A percentile compares a stretch with the other conserved stretches of the same genome.
These are phyloP conservation scores for Nannizzia gypsea DNA, from an alignment of 2,329 filamentous ascomycete genomes.

Conservation along the genomic window DNA sequence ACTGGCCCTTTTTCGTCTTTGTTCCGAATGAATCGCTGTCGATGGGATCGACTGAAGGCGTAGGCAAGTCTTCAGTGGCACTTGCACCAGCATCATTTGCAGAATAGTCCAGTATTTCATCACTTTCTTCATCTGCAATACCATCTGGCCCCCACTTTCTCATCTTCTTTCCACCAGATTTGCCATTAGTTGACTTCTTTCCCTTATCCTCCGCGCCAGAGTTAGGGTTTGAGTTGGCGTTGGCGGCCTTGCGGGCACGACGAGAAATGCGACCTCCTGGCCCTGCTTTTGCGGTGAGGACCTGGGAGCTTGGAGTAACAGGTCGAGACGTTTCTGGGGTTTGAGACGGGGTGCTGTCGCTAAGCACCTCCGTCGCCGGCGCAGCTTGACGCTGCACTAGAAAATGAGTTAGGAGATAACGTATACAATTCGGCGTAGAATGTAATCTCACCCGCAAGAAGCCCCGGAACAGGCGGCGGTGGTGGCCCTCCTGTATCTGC, in stretches of 20 bases:
- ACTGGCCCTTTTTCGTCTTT: constrained; percentile 76
- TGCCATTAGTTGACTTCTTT: constrained; percentile 44
- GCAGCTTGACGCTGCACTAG: constrained; percentile 36
- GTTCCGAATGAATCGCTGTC: constrained; percentile 74
- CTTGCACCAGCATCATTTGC: constrained; percentile 40
- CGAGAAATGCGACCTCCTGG: constrained; percentile 68
- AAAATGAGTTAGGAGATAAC: not conserved
- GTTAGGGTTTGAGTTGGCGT: constrained; percentile 32
- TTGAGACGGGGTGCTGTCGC: constrained; percentile 56
- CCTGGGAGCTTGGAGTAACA: constrained; percentile 56
- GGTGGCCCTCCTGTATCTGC: constrained; percentile 41
- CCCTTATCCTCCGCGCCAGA: constrained; percentile 59
- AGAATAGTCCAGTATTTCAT: constrained; percentile 84
- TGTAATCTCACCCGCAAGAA: constrained; percentile 37
- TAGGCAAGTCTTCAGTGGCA: constrained; percentile 37
- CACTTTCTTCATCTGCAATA: constrained; percentile 68
- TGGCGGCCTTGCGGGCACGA: constrained; percentile 60
- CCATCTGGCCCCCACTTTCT: constrained; percentile 90
- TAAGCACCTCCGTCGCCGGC: constrained; percentile 38
- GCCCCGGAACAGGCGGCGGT: constrained; percentile 41
- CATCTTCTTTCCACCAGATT: constrained; percentile 61
- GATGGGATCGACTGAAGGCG: constrained; percentile 55
- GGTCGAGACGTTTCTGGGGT: constrained; percentile 71
- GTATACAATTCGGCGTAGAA: not conserved
- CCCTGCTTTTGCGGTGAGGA: constrained; percentile 40